Percentiles rank a stretch among this genome's conserved stretches.
Conservation (phyloP, 352 stramenopile genomes). For the Globisporangium rhizosaccharum region DNA sequence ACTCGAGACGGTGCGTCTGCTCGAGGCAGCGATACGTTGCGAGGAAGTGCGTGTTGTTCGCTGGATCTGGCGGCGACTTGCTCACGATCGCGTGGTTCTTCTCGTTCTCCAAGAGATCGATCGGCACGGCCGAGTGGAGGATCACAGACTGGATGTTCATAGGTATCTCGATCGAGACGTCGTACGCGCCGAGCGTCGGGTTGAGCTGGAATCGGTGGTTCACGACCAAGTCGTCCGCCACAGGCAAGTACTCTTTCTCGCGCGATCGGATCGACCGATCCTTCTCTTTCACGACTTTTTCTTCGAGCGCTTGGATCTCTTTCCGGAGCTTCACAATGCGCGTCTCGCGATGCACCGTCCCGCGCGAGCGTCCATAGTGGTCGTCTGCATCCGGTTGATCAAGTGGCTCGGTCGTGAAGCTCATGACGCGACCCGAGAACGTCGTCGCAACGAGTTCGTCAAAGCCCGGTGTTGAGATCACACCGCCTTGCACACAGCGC, state of each 20-base stretch:
- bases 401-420: constrained; percentile 79
- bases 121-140: constrained; percentile 64
- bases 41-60: constrained; percentile 60
- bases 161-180: constrained; percentile 77
- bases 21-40: constrained; percentile 79
- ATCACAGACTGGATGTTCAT: constrained; percentile 77
- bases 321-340: constrained; percentile 81
- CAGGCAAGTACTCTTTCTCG: constrained; percentile 61
- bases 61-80: constrained; percentile 50
- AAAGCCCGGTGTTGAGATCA: constrained; percentile 63
- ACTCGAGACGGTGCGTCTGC: constrained; percentile 73
- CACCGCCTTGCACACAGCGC: constrained; percentile 61
- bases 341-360: constrained; percentile 67
- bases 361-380: constrained; percentile 67
- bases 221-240: constrained; percentile 71
- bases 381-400: constrained; percentile 71
- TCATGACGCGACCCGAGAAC: constrained; percentile 75
- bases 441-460: constrained; percentile 75
- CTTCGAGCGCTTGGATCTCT: constrained; percentile 58
- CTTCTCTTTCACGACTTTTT: constrained; percentile 62
- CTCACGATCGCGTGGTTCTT: constrained; percentile 73
- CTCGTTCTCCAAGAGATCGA: constrained; percentile 73
- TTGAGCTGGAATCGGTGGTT: constrained; percentile 80
- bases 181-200: constrained; percentile 55
- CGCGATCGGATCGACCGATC: constrained; percentile 28